A percentile compares a stretch with the other conserved stretches of the same genome.
Evolutionary conservation across 208 protist species (phyloP).

Genomic region (Leptomonas seymouri): DNA sequence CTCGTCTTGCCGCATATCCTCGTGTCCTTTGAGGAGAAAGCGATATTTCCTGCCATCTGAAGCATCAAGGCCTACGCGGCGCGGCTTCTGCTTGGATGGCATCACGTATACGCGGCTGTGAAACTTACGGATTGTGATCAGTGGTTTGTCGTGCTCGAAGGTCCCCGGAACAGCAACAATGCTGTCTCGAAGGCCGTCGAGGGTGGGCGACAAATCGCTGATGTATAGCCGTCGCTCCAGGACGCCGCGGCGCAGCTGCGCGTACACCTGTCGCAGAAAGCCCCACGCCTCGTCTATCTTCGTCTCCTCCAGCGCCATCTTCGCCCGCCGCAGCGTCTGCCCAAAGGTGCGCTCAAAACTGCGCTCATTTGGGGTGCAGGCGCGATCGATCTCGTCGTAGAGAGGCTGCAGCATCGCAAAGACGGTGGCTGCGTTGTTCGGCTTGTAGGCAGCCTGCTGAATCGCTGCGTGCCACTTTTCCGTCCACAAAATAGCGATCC

Average conservation of each 20-base stretch:
- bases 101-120: constrained; percentile 96
- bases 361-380: constrained; percentile 95
- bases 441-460: constrained; percentile 97
- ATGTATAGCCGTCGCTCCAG: constrained; percentile 81
- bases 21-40: constrained; percentile 99
- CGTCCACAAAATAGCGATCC: constrained; percentile 98
- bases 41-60: constrained; percentile 96
- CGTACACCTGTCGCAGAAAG: constrained; percentile 87
- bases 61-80: constrained; percentile 96
- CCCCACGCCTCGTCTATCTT: constrained; percentile 70
- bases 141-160: constrained; percentile 88
- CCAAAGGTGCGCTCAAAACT: constrained; percentile 92
- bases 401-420: constrained; percentile 95
- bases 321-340: constrained; percentile 59
- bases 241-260: constrained; percentile 72
- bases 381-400: constrained; percentile 93
- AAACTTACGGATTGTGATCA: constrained; percentile 97
- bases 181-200: constrained; percentile 94
- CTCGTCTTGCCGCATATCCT: constrained; percentile 99
- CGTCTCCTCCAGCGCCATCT: constrained; percentile 57
- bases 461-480: constrained; percentile 96
- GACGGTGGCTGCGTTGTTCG: constrained; percentile 88
- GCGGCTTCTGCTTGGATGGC: constrained; percentile 99
- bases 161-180: constrained; percentile 98
- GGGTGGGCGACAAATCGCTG: constrained; percentile 93